phyloP scores from a whole-genome alignment of 768 basidiomycete species.

The Dacryopinax primogenitus region DNA sequence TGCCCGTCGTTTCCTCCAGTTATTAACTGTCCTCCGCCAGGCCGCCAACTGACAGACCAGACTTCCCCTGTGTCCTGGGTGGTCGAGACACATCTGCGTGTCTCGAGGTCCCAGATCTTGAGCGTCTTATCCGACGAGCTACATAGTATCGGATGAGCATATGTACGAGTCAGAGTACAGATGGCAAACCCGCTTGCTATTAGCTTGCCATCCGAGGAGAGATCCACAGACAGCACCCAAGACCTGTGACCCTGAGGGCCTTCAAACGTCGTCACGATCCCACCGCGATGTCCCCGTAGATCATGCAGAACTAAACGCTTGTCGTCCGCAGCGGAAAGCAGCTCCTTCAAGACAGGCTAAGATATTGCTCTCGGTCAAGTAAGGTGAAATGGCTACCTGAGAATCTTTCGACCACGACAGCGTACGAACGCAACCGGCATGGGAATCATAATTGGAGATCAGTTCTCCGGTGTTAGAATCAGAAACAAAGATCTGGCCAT shows the following conservation, averaged over 20 bases:
- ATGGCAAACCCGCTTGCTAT: conserved; percentile 61
- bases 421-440: conserved; percentile 80
- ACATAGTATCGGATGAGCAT: conserved; percentile 4
- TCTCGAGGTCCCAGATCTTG: conserved; percentile 74
- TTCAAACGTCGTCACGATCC: conserved; percentile 8
- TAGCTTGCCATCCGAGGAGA: conserved; percentile 68
- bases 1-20: conserved; percentile 63
- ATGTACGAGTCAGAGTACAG: conserved; percentile 1
- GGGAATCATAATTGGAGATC: conserved; percentile 62
- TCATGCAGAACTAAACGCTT: conserved; percentile 84
- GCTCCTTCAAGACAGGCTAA: conserved; percentile 42
- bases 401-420: conserved; percentile 84
- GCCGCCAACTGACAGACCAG: conserved; percentile 74
- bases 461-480: conserved; percentile 60
- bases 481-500: conserved; percentile 78
- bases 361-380: background rate
- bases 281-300: conserved; percentile 37
- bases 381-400: conserved; percentile 37
- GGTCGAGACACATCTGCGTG: conserved; percentile 62
- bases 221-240: conserved; percentile 75
- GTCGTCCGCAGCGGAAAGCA: conserved; percentile 86
- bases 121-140: conserved; percentile 78
- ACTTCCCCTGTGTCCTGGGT: conserved; percentile 68
- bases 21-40: conserved; percentile 55
- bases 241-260: conserved; percentile 58